phyloP scores from a whole-genome alignment of 176 grass and related monocot species.

The Coix lacrymajobi region DNA sequence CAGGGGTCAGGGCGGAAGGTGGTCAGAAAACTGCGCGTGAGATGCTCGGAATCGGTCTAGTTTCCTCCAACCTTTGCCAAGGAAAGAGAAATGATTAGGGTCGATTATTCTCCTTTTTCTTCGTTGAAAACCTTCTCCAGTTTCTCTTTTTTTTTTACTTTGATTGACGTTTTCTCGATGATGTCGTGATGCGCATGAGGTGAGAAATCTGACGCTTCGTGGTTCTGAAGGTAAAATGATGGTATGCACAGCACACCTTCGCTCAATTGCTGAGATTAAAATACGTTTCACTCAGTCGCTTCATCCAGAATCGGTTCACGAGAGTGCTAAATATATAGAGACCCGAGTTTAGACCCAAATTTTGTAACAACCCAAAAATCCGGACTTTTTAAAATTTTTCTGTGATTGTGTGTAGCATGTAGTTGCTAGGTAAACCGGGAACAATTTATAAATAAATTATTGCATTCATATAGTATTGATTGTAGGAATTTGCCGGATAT shows the following conservation, averaged over 20 bases:
- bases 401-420: too few relatives aligned
- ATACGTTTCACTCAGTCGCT: too few relatives aligned
- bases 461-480: too few relatives aligned
- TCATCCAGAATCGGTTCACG: too few relatives aligned
- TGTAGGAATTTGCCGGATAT: too few relatives aligned
- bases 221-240: background rate
- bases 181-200: background rate
- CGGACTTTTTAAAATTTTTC: too few relatives aligned
- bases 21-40: slow-evolving; percentile 20
- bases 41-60: background rate
- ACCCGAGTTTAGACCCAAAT: too few relatives aligned
- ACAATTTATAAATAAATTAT: too few relatives aligned
- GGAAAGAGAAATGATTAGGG: background rate
- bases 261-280: background rate
- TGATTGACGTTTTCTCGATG: background rate
- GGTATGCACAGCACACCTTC: background rate
- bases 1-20: slow-evolving; percentile 1
- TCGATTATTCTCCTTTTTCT: background rate
- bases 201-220: background rate
- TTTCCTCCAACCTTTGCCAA: too few relatives aligned
- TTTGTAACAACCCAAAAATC: too few relatives aligned
- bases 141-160: background rate
- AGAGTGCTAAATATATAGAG: too few relatives aligned
- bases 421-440: too few relatives aligned
- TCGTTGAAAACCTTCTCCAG: background rate